A percentile compares a stretch with the other conserved stretches of the same genome.
Evolutionary conservation across 2,329 filamentous ascomycete genomes (phyloP).

Genomic region (Penicillium sp.): DNA sequence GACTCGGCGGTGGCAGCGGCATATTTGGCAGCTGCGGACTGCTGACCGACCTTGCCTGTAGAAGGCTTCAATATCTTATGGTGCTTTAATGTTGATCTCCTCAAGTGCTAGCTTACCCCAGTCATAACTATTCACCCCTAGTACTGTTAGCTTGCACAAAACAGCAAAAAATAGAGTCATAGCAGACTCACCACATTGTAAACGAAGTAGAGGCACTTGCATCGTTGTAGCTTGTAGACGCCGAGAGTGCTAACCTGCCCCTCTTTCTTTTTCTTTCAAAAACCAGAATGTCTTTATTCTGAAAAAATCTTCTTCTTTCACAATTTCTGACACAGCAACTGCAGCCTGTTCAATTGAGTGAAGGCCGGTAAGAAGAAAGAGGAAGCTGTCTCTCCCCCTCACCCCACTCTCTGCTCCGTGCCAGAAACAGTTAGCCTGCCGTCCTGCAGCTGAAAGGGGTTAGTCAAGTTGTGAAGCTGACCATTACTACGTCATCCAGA

Average conservation of each 20-base stretch:
- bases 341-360: background rate
- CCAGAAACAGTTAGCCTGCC: conserved; percentile 6
- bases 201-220: conserved; percentile 77
- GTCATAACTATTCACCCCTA: conserved; percentile 96
- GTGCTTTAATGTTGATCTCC: conserved; percentile 13
- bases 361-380: background rate
- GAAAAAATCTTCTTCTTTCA: background rate
- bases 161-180: too few species aligned
- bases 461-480: background rate
- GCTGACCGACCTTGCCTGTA: conserved; percentile 75
- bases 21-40: conserved; percentile 84
- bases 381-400: background rate
- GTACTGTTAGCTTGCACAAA: conserved; percentile 1
- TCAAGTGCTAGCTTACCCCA: conserved; percentile 62
- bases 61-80: conserved; percentile 22
- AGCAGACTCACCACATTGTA: conserved; percentile 54
- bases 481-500: background rate
- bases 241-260: conserved; percentile 2
- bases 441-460: background rate
- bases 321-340: background rate
- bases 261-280: background rate
- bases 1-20: conserved; percentile 76
- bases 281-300: background rate
- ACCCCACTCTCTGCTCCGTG: conserved; percentile 7
- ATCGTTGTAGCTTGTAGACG: conserved; percentile 35